phyloP scores from a whole-genome alignment of 1,284 basidiomycete genomes.

The Sparassis latifolia region DNA sequence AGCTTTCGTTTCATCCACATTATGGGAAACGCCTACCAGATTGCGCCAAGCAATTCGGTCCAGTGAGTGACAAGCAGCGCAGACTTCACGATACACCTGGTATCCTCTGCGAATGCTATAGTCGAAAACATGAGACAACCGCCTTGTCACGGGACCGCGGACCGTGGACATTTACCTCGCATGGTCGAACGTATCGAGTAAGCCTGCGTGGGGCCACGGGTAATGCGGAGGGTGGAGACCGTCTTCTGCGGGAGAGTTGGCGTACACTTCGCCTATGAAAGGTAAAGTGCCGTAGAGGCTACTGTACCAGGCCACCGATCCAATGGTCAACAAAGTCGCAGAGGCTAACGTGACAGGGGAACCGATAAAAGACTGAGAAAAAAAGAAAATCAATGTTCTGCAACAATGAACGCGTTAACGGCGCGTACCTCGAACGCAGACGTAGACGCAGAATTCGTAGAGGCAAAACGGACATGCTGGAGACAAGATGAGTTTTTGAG shows the following conservation, averaged over 20 bases:
- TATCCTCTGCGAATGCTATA: slow-evolving; percentile 93
- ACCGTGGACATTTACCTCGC: slow-evolving; percentile 52
- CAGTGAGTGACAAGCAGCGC: slow-evolving; percentile 97
- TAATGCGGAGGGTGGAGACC: slow-evolving; percentile 87
- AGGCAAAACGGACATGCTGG: slow-evolving; percentile 62
- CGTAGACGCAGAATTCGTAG: slow-evolving; percentile 47
- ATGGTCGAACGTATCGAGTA: slow-evolving; percentile 92
- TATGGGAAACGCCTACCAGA: slow-evolving; percentile 96
- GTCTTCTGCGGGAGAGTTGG: slow-evolving; percentile 87
- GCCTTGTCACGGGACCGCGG: slow-evolving; percentile 6
- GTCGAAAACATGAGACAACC: slow-evolving; percentile 5
- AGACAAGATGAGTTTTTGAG: slow-evolving; percentile 11
- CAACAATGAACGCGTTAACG: not conserved
- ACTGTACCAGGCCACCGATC: slow-evolving; percentile 94
- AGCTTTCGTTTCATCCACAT: slow-evolving; percentile 84
- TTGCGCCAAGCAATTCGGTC: slow-evolving; percentile 99
- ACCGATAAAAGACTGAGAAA: slow-evolving; percentile 42
- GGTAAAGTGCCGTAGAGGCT: slow-evolving; percentile 88
- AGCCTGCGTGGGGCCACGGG: slow-evolving; percentile 90
- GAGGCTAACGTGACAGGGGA: slow-evolving; percentile 79
- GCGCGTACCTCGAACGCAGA: slow-evolving; percentile 53
- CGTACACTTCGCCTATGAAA: slow-evolving; percentile 83
- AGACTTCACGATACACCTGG: slow-evolving; percentile 99
- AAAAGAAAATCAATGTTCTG: not conserved
- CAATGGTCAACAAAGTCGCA: slow-evolving; percentile 75